Evolutionary conservation across 345 rosid genomes (phyloP), one percentile per base, ranked within the genome.

Genomic region (Citrus unshiu): DNA sequence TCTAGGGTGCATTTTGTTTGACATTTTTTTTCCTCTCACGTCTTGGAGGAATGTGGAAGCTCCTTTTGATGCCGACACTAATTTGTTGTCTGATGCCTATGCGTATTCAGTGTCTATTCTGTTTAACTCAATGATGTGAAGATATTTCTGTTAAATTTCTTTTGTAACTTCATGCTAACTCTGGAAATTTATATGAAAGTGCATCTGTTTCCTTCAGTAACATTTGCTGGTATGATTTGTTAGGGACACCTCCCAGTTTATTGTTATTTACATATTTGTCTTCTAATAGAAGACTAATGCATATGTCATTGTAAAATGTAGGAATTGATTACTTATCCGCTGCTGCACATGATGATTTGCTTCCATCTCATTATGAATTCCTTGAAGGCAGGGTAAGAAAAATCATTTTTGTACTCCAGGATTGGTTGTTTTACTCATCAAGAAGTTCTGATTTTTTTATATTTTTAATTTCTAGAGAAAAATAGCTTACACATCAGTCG

Each of bases 241-340:
- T 69, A 14, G 32, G 66, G 34, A 18, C 25, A 14, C 25, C 35
- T 29, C 24, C 68, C 57, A 21, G 39, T 63, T 60, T 74, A 25
- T 46, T 14, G 1, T 9, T 46, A 34, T 43, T 21, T 62, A 22
- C 46, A 63, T 6, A 30, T 22, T n/a, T 46, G 16, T 19, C 6
- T 43, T 74, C 10, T 51, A 6, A 40, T 9, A 4, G 30, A 46
- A 43, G 35, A 6, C 13, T 69, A 30, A 46, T 13, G 27, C 43
- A 29, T 73, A 43, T 70, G 68, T 70, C 27, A 6, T 37, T 64
- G 27, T 59, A 63, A 64, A 74, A 40, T 79, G 43, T 90, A 88
- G 93, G 92, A 87, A 34, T 84, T 70, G 85, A 84, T 82, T 84
- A 84, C 79, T 78, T 88, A 61, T 86, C 89, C 9, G 87, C 84